phyloP scores from a whole-genome alignment of 345 rosid genomes.

The Erysimum cheiranthoides region DNA sequence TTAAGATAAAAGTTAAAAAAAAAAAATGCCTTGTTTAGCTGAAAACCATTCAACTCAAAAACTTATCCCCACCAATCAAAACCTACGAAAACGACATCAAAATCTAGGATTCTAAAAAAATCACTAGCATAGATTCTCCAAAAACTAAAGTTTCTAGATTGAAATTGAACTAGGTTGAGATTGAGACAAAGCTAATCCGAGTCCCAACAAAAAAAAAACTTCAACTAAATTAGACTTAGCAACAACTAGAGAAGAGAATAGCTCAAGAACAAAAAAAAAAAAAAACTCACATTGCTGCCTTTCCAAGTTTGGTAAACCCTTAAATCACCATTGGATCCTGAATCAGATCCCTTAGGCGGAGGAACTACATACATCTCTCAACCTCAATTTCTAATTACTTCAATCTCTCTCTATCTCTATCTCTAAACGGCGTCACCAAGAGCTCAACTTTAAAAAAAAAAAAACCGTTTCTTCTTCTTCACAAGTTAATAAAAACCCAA shows the following conservation, averaged over 20 bases:
- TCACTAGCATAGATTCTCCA: neutral
- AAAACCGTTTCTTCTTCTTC: constrained; percentile 10
- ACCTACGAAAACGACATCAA: constrained; percentile 23
- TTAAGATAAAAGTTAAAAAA: neutral
- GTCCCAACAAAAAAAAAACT: neutral
- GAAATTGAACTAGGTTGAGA: neutral
- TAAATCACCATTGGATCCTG: constrained; percentile 61
- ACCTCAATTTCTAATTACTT: constrained; percentile 23
- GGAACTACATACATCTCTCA: constrained; percentile 86
- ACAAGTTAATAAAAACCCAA: neutral
- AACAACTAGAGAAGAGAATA: neutral
- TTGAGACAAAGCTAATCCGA: constrained; percentile 4
- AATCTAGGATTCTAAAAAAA: constrained; percentile 14
- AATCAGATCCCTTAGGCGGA: constrained; percentile 84
- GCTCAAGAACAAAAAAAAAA: neutral
- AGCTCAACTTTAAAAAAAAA: constrained; percentile 27
- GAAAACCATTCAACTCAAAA: neutral
- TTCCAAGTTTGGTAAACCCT: constrained; percentile 90
- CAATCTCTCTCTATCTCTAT: constrained; percentile 12
- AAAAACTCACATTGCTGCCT: constrained; percentile 82
- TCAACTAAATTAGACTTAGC: neutral
- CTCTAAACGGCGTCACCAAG: constrained; percentile 41
- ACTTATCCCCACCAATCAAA: constrained; percentile 1
- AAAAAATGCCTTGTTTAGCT: neutral
- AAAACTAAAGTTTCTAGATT: constrained; percentile 15